phyloP scores from a whole-genome alignment of 148 eudicot genomes.

The Diospyros lotus region DNA sequence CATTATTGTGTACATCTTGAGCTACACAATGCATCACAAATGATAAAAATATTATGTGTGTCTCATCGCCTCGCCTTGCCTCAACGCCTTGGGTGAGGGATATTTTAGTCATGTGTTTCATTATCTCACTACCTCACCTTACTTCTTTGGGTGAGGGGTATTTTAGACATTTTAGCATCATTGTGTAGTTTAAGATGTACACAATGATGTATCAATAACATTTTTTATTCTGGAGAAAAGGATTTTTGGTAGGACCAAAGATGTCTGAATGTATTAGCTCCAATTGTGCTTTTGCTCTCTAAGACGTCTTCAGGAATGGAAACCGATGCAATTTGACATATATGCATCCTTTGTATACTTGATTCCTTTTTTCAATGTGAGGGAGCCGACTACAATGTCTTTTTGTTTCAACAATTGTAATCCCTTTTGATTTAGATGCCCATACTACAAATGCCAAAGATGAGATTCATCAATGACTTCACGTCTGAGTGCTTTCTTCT shows the following conservation, averaged over 20 bases:
- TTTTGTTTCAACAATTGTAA: not conserved
- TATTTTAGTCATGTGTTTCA: no score
- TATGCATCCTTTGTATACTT: not conserved
- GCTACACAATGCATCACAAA: no score
- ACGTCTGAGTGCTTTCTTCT: not conserved
- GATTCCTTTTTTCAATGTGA: not conserved
- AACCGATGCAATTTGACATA: not conserved
- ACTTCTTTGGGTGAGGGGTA: no score
- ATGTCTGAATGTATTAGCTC: not conserved
- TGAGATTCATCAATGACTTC: not conserved
- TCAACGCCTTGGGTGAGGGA: no score
- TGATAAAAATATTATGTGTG: not conserved
- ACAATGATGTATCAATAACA: no score
- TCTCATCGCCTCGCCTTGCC: no score
- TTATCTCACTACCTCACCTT: no score
- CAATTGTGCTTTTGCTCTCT: not conserved
- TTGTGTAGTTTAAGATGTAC: no score
- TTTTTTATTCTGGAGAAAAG: no score
- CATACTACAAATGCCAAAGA: constrained; percentile 1
- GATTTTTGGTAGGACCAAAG: no score
- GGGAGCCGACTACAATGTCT: not conserved
- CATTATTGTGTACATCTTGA: no score
- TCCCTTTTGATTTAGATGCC: not conserved
- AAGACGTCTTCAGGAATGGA: not conserved
- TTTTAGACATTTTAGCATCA: no score